Conservation (phyloP, 352 stramenopile genomes). For the Thalassiosira hispida region DNA sequence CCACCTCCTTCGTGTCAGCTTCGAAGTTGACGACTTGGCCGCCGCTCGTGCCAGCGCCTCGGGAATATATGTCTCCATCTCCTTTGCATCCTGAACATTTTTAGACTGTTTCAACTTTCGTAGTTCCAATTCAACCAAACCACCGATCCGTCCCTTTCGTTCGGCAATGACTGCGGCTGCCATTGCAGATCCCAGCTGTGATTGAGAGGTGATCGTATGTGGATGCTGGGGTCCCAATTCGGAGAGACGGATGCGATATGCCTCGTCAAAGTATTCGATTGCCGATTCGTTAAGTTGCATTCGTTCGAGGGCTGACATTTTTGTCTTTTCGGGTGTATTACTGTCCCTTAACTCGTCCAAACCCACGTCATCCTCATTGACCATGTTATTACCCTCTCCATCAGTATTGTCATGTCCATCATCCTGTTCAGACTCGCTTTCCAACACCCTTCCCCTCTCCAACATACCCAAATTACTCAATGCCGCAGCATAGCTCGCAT, state of each 20-base stretch:
- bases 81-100: slow-evolving; percentile 24
- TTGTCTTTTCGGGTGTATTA: slow-evolving; percentile 19
- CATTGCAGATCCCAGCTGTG: slow-evolving; percentile 65
- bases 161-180: slow-evolving; percentile 54
- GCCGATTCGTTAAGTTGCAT: slow-evolving; percentile 74
- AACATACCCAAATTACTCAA: slow-evolving; percentile 84
- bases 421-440: slow-evolving; percentile 21
- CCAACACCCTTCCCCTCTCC: slow-evolving; percentile 62
- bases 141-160: slow-evolving; percentile 26
- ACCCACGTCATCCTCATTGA: slow-evolving; percentile 34
- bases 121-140: slow-evolving; percentile 33
- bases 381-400: not conserved
- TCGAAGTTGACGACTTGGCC: slow-evolving; percentile 31
- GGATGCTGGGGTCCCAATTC: slow-evolving; percentile 76
- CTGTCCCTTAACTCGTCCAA: slow-evolving; percentile 52
- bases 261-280: slow-evolving; percentile 79
- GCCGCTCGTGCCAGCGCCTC: slow-evolving; percentile 39
- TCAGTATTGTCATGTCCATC: slow-evolving; percentile 12
- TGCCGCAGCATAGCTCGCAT: slow-evolving; percentile 74
- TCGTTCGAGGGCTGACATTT: slow-evolving; percentile 68
- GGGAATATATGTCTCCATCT: slow-evolving; percentile 36
- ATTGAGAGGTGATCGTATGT: slow-evolving; percentile 67
- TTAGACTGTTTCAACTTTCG: slow-evolving; percentile 29
- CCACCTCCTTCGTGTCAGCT: slow-evolving; percentile 63
- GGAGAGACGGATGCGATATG: slow-evolving; percentile 68